Evolutionary conservation across 768 basidiomycete genomes (phyloP), one percentile per base, ranked within the genome.

Genomic region (Kwoniella mangroviensis): DNA sequence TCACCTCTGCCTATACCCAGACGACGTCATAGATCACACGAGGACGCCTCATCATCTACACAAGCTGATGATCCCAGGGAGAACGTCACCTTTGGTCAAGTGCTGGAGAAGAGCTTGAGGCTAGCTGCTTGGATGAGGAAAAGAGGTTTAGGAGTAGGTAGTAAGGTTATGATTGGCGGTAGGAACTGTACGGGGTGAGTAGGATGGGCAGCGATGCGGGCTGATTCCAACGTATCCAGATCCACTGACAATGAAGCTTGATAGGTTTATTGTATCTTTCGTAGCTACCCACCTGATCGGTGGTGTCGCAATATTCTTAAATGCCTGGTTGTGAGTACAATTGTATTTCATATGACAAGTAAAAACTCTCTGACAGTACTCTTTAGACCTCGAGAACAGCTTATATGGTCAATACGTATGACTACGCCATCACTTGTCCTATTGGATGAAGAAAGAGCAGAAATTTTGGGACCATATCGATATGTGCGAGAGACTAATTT

Each of bases 271-370:
- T 13, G 67, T 78, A 1, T 41, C 73, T 1, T 80, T 76, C 61
- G 56, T 78, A n/a, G 79, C 79, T 12, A 69, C 62, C 1, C 79
- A 80, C 34, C 69, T 80, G 28, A 75, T 80, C 24, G 79, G 77
- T 9, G 79, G 75, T 9, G 67, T 80, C 11, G 57, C 74, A 0
- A 72, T 78, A 6, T 73, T 68, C 49, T 60, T 80, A 7, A 80
- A 80, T 61, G 75, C 77, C 7, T 78, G 77, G 79, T 64, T 80
- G 79, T 80, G 51, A 75, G 79, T 75, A n/a, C 52, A 19, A 34
- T 5, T 34, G 34, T 34, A 34, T 34, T 34, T 34, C 34, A 7
- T 34, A 6, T 7, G 34, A 34, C 34, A 34, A 34, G 34, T 34
- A 13, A 24, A 19, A 28, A n/a, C n/a, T 43, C 19, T 34, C 63